phyloP scores from a whole-genome alignment of 331 rosid genomes.

The Prunus yedoensis region DNA sequence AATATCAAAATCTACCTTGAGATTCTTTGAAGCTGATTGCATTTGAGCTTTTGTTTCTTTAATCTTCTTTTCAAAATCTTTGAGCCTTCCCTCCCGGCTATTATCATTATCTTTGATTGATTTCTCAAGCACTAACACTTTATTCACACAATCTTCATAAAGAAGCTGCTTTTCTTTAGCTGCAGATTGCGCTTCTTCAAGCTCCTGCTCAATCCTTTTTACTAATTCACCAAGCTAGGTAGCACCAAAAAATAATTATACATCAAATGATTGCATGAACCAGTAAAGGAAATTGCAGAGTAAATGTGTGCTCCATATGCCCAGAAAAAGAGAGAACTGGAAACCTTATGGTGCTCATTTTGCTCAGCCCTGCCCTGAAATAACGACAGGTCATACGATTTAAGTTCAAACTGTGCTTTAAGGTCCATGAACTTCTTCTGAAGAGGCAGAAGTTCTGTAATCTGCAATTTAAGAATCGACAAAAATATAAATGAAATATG shows the following conservation, averaged over 20 bases:
- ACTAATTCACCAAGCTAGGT: conserved; percentile 86
- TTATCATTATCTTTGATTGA: conserved; percentile 83
- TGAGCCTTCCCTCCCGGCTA: conserved; percentile 76
- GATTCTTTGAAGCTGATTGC: conserved; percentile 83
- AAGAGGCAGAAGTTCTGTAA: conserved; percentile 69
- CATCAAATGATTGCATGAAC: background rate
- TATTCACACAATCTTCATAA: conserved; percentile 59
- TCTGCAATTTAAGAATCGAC: conserved; percentile 43
- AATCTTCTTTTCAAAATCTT: conserved; percentile 77
- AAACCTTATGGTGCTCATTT: conserved; percentile 96
- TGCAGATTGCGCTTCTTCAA: conserved; percentile 70
- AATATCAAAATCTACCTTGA: conserved; percentile 56
- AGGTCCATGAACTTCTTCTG: conserved; percentile 68
- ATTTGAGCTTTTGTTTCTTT: conserved; percentile 66
- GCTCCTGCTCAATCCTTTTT: conserved; percentile 84
- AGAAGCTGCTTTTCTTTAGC: conserved; percentile 59
- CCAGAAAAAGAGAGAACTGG: background rate
- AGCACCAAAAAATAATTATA: conserved; percentile 19
- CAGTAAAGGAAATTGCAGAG: background rate
- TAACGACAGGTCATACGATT: conserved; percentile 71
- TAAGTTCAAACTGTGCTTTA: conserved; percentile 78
- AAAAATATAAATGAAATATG: background rate
- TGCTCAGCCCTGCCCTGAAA: conserved; percentile 91
- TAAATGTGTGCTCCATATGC: background rate
- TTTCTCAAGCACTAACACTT: conserved; percentile 73